A percentile compares a stretch with the other conserved stretches of the same genome.
phyloP scores from a whole-genome alignment of 192 early-diverging fungal species.

The Ambispora gerdemannii region DNA sequence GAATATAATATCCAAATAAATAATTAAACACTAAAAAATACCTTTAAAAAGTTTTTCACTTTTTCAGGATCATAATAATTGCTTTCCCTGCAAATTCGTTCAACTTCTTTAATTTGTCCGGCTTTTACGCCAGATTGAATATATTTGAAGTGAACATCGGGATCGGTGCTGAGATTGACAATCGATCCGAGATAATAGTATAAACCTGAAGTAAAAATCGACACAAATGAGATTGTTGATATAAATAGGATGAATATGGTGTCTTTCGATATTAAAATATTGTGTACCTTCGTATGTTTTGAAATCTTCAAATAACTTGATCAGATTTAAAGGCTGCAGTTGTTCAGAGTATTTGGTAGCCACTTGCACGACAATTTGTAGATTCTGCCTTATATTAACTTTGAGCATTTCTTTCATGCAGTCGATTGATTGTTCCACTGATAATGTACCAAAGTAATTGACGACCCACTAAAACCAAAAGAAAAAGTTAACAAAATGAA shows the following conservation, averaged over 20 bases:
- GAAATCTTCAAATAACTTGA: constrained; percentile 87
- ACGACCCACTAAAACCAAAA: constrained; percentile 66
- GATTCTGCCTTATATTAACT: constrained; percentile 89
- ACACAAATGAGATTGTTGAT: background rate
- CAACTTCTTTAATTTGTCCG: constrained; percentile 96
- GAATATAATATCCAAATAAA: too few species aligned
- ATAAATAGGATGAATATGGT: too few species aligned
- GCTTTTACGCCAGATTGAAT: constrained; percentile 93
- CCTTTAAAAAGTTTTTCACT: constrained; percentile 98
- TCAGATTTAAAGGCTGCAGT: constrained; percentile 81
- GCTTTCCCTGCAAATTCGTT: constrained; percentile 95
- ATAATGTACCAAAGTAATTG: constrained; percentile 91
- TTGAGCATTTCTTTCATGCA: constrained; percentile 92
- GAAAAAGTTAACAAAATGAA: too few species aligned
- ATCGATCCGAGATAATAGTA: constrained; percentile 97
- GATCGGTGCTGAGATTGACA: constrained; percentile 92
- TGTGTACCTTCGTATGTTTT: constrained; percentile 82
- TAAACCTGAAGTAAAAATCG: constrained; percentile 52
- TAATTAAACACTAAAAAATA: constrained; percentile 22
- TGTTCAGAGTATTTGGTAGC: constrained; percentile 98
- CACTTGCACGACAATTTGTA: constrained; percentile 92
- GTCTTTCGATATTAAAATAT: background rate
- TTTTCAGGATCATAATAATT: constrained; percentile 96
- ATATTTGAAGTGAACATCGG: constrained; percentile 97
- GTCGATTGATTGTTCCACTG: constrained; percentile 95